Percentiles rank a stretch among this genome's conserved stretches.
Conservation (phyloP, 2,329 filamentous ascomycete species). For the Aspergillus thermomutatus region DNA sequence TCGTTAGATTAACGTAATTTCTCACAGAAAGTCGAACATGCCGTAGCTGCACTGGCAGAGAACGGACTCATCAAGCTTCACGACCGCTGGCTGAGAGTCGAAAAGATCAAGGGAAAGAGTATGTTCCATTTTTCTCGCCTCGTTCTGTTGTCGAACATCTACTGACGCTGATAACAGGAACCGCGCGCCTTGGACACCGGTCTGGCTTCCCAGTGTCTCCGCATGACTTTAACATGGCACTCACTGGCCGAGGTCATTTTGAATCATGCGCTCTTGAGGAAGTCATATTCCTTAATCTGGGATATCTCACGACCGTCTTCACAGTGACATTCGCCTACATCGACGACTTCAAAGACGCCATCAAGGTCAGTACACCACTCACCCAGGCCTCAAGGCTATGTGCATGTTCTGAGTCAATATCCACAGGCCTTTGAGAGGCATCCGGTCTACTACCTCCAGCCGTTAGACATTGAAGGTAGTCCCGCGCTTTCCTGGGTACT, state of each 20-base stretch:
- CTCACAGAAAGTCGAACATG: slow-evolving; percentile 25
- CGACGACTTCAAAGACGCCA: slow-evolving; percentile 21
- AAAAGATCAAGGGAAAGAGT: slow-evolving; percentile 19
- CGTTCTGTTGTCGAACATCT: background rate
- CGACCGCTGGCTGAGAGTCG: slow-evolving; percentile 17
- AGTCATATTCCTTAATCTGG: background rate
- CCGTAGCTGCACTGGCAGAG: slow-evolving; percentile 19
- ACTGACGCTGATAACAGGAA: slow-evolving; percentile 10
- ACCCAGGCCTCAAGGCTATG: background rate
- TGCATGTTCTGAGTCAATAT: background rate
- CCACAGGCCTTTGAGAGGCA: background rate
- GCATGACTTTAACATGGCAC: slow-evolving; percentile 3
- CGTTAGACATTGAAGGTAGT: background rate
- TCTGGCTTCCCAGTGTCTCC: slow-evolving; percentile 8
- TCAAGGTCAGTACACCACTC: slow-evolving; percentile 16
- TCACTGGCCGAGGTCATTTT: slow-evolving; percentile 13
- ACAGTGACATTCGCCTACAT: slow-evolving; percentile 24
- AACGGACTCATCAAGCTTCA: slow-evolving; percentile 11
- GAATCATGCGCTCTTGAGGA: slow-evolving; percentile 12
- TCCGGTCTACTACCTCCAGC: background rate
- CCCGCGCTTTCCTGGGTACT: background rate
- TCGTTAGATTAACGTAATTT: background rate
- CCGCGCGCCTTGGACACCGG: slow-evolving; percentile 15
- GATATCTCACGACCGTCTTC: slow-evolving; percentile 7
- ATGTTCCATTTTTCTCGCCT: slow-evolving; percentile 1